Percentiles rank a stretch among this genome's conserved stretches.
Conservation (phyloP, 2,329 filamentous ascomycete genomes). For the Colletotrichum orchidophilum region DNA sequence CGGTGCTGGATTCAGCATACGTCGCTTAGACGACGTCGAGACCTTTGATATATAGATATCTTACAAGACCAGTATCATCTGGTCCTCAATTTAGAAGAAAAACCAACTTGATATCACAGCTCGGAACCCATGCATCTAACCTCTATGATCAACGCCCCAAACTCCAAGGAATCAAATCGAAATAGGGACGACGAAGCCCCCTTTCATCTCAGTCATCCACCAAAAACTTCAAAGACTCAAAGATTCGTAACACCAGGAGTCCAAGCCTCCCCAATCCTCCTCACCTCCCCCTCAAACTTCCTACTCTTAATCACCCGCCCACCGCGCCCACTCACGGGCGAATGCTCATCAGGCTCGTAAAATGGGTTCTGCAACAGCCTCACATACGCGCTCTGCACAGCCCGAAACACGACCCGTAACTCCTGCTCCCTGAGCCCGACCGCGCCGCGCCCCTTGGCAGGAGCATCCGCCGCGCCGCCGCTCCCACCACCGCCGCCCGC, state of each 20-base stretch:
- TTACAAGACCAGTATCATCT: background rate
- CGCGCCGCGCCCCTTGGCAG: slow-evolving; percentile 50
- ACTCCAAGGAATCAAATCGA: slow-evolving; percentile 1
- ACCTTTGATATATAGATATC: slow-evolving; percentile 11
- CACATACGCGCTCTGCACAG: slow-evolving; percentile 93
- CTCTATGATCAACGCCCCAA: background rate
- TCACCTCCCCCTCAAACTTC: slow-evolving; percentile 83
- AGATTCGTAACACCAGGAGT: slow-evolving; percentile 74
- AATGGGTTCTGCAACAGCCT: slow-evolving; percentile 92
- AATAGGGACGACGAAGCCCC: background rate
- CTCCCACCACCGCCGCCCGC: slow-evolving; percentile 38
- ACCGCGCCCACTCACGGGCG: slow-evolving; percentile 62
- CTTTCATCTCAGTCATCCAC: background rate
- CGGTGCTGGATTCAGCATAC: slow-evolving; percentile 9
- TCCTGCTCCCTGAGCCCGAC: slow-evolving; percentile 85
- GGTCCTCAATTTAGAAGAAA: background rate
- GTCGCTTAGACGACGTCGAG: slow-evolving; percentile 3
- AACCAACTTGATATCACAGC: background rate
- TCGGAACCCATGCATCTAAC: background rate
- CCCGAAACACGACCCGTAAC: slow-evolving; percentile 88
- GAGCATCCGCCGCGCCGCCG: slow-evolving; percentile 14
- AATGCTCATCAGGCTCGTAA: slow-evolving; percentile 87
- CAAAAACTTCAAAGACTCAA: slow-evolving; percentile 46
- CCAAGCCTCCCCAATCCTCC: slow-evolving; percentile 87
- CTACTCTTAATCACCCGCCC: slow-evolving; percentile 82